These are phyloP conservation scores for Xylariaceae sp. DNA, from an alignment of 2,329 filamentous ascomycete genomes.

Conservation along the genomic window DNA sequence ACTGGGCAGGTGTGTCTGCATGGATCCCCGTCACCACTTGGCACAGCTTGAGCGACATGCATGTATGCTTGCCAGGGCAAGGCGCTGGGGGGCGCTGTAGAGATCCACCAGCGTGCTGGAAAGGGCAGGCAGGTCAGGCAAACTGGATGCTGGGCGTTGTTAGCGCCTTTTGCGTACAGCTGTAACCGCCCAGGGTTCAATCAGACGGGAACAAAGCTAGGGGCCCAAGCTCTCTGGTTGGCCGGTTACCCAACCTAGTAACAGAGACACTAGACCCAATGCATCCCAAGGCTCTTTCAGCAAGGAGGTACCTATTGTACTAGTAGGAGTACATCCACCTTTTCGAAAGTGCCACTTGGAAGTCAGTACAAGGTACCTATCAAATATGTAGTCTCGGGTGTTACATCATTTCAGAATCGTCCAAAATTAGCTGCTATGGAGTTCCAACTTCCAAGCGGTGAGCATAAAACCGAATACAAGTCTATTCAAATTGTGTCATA, in stretches of 20 bases:
- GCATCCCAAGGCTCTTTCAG: conserved; percentile 10
- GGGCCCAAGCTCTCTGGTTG: conserved; percentile 1
- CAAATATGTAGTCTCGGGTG: background rate
- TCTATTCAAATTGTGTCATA: too few species aligned
- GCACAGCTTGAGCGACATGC: background rate
- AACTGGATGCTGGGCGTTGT: conserved; percentile 2
- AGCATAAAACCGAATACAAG: conserved; percentile 1
- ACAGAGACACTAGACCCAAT: conserved; percentile 13
- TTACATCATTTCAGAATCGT: background rate
- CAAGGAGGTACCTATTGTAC: too few species aligned
- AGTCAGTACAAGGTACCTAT: background rate
- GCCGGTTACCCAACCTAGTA: background rate
- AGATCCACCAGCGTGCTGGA: conserved; percentile 11
- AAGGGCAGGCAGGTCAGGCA: conserved; percentile 15
- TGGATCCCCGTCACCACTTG: conserved; percentile 1
- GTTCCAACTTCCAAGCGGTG: conserved; percentile 19
- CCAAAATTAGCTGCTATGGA: background rate
- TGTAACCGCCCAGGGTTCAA: conserved; percentile 9
- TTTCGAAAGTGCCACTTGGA: conserved; percentile 5
- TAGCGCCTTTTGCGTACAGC: conserved; percentile 14
- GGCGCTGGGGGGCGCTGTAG: conserved; percentile 4
- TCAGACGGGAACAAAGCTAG: background rate
- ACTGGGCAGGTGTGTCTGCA: background rate
- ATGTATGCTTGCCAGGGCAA: conserved; percentile 3
- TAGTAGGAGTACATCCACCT: conserved; percentile 7